These are phyloP conservation scores for Agrocybe praecox DNA, from an alignment of 768 basidiomycete species.

Conservation along the genomic window DNA sequence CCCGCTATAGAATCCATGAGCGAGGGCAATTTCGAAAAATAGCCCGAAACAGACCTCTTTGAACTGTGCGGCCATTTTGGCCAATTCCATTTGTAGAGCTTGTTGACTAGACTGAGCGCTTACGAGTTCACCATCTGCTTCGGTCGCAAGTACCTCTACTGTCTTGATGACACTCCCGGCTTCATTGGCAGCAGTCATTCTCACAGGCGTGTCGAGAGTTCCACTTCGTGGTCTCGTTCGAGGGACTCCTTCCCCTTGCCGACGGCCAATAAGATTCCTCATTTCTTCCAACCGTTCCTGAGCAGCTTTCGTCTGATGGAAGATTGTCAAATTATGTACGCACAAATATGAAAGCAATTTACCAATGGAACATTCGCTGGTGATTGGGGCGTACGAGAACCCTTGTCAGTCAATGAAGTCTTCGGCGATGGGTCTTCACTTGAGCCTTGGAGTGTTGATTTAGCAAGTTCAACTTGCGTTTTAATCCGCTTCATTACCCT, in stretches of 20 bases:
- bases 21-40: background rate
- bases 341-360: slow-evolving; percentile 11
- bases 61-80: slow-evolving; percentile 49
- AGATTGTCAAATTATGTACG: background rate
- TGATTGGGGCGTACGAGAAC: slow-evolving; percentile 47
- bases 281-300: slow-evolving; percentile 84
- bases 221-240: slow-evolving; percentile 47
- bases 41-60: slow-evolving; percentile 56
- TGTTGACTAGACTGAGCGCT: slow-evolving; percentile 58
- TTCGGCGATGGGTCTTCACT: slow-evolving; percentile 39
- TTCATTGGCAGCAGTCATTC: slow-evolving; percentile 22
- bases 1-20: slow-evolving; percentile 44
- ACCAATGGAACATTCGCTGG: slow-evolving; percentile 41
- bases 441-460: slow-evolving; percentile 21
- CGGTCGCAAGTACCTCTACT: slow-evolving; percentile 55
- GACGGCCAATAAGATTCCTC: slow-evolving; percentile 68
- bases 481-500: slow-evolving; percentile 76
- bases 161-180: slow-evolving; percentile 40
- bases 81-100: slow-evolving; percentile 51
- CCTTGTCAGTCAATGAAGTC: slow-evolving; percentile 62
- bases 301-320: slow-evolving; percentile 66
- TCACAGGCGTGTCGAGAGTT: slow-evolving; percentile 33
- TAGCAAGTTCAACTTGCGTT: slow-evolving; percentile 59
- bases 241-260: slow-evolving; percentile 56
- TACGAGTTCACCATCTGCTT: slow-evolving; percentile 59